Conservation (phyloP, 169 alveolate species). For the Eimeria praecox region DNA sequence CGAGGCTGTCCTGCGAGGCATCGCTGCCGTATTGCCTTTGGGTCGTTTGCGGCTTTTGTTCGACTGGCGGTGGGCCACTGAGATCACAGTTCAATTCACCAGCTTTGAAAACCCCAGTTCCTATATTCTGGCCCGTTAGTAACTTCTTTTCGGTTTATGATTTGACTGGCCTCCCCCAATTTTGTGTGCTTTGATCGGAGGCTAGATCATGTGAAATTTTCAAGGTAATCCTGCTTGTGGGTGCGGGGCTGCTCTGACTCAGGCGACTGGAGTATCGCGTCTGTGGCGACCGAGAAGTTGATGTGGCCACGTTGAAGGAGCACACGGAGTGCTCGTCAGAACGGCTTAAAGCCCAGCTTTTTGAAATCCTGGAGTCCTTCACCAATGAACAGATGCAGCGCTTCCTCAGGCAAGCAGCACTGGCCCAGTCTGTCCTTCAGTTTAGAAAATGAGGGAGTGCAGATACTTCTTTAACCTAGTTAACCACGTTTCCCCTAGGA, state of each 20-base stretch:
- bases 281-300: constrained; percentile 94
- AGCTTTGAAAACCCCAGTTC: background rate
- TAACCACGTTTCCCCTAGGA: too few species aligned
- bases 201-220: background rate
- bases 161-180: too few species aligned
- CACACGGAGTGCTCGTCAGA: constrained; percentile 92
- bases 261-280: constrained; percentile 91
- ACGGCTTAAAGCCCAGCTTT: constrained; percentile 90
- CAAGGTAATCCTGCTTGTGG: background rate
- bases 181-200: background rate
- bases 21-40: constrained; percentile 93
- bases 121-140: background rate
- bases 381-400: constrained; percentile 92
- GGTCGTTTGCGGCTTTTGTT: constrained; percentile 93
- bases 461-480: too few species aligned
- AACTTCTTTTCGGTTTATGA: background rate
- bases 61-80: constrained; percentile 83
- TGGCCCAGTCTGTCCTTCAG: background rate
- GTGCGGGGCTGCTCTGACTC: constrained; percentile 14
- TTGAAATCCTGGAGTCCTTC: constrained; percentile 91
- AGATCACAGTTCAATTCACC: background rate
- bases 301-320: constrained; percentile 89
- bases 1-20: constrained; percentile 90
- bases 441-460: background rate
- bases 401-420: constrained; percentile 87